These are phyloP conservation scores for Cyclanthera cordifolia DNA, from an alignment of 306 rosid genomes.

Conservation along the genomic window DNA sequence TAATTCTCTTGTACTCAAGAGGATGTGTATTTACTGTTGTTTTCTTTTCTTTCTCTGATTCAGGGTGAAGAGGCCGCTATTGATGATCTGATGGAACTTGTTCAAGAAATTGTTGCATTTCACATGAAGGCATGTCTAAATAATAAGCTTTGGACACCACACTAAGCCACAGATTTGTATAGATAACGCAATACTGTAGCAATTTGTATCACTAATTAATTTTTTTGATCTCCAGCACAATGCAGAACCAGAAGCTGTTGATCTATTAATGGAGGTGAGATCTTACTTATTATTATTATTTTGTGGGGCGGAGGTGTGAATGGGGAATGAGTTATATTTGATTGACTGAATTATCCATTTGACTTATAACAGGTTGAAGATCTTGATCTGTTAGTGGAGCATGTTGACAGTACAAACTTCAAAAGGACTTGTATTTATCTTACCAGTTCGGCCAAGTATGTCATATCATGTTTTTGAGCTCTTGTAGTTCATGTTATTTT, in stretches of 20 bases:
- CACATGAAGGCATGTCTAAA: conserved; percentile 56
- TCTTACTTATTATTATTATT: background rate
- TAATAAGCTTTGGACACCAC: background rate
- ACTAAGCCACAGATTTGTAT: background rate
- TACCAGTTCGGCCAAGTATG: conserved; percentile 86
- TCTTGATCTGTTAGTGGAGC: conserved; percentile 74
- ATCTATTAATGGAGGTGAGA: conserved; percentile 93
- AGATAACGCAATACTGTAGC: background rate
- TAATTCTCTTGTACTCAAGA: background rate
- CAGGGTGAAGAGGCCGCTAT: conserved; percentile 70
- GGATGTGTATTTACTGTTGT: background rate
- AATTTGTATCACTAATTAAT: conserved; percentile 18
- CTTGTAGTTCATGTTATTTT: background rate
- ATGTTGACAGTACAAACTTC: conserved; percentile 81
- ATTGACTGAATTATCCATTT: conserved; percentile 17
- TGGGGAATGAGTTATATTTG: background rate
- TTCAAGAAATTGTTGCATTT: conserved; percentile 79
- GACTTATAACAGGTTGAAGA: conserved; percentile 68
- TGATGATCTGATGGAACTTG: conserved; percentile 84
- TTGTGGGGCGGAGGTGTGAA: background rate
- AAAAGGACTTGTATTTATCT: conserved; percentile 88
- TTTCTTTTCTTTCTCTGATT: conserved; percentile 6
- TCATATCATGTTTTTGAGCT: background rate
- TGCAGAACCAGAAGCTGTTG: conserved; percentile 99
- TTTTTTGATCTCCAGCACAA: conserved; percentile 60